Evolutionary conservation across 768 basidiomycete genomes (phyloP).

Genomic region (Leccinellum rugosiceps): DNA sequence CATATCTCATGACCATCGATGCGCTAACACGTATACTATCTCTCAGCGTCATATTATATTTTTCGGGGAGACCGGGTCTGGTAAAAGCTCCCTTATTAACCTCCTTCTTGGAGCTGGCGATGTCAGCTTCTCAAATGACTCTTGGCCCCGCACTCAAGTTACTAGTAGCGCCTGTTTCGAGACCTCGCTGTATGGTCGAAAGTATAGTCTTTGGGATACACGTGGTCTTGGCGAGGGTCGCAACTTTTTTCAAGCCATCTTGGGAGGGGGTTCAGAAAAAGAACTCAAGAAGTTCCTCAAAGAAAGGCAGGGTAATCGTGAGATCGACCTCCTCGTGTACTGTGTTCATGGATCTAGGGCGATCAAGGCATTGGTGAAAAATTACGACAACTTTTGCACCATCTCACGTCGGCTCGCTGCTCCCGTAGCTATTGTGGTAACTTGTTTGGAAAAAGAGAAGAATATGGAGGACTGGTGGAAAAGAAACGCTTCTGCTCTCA

Average conservation of each 20-base stretch:
- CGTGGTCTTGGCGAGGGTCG: slow-evolving; percentile 35
- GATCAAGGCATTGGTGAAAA: slow-evolving; percentile 22
- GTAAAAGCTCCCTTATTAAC: slow-evolving; percentile 29
- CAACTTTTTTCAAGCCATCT: slow-evolving; percentile 8
- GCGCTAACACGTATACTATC: background rate
- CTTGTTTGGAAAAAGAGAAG: slow-evolving; percentile 27
- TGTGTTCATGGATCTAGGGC: slow-evolving; percentile 36
- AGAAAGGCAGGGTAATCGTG: slow-evolving; percentile 17
- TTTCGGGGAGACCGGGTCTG: slow-evolving; percentile 22
- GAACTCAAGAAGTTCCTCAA: slow-evolving; percentile 20
- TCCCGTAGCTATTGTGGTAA: slow-evolving; percentile 37
- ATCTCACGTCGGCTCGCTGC: slow-evolving; percentile 35
- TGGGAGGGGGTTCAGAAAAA: slow-evolving; percentile 9
- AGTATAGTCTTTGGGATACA: slow-evolving; percentile 34
- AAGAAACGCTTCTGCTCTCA: slow-evolving; percentile 27
- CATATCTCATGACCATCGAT: background rate
- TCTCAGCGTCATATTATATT: slow-evolving; percentile 17
- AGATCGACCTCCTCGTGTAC: slow-evolving; percentile 40
- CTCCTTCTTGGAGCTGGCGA: slow-evolving; percentile 12
- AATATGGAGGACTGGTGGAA: slow-evolving; percentile 32
- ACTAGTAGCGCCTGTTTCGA: background rate
- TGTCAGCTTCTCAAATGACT: slow-evolving; percentile 6
- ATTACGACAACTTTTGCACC: slow-evolving; percentile 34
- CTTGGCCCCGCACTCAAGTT: slow-evolving; percentile 12
- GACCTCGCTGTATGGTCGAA: background rate